These are phyloP conservation scores for Trametes meyenii DNA, from an alignment of 768 basidiomycete species.

Conservation along the genomic window DNA sequence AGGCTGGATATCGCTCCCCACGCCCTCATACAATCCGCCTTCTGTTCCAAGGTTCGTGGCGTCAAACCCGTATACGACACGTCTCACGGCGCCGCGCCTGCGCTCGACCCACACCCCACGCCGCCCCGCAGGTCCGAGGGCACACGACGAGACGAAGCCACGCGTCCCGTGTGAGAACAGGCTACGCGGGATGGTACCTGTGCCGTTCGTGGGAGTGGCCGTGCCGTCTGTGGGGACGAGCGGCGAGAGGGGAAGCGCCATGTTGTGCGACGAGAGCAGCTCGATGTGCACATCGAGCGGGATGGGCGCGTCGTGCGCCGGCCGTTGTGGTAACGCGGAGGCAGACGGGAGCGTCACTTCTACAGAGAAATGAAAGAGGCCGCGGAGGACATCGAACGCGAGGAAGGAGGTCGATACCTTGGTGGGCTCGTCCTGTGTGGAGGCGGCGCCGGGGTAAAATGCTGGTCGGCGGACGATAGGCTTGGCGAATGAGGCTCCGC, in stretches of 20 bases:
- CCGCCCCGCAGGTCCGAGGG: conserved; percentile 50
- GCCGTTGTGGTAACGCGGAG: background rate
- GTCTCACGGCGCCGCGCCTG: conserved; percentile 42
- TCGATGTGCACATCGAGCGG: conserved; percentile 42
- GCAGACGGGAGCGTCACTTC: conserved; percentile 29
- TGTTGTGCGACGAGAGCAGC: conserved; percentile 47
- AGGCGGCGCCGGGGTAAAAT: background rate
- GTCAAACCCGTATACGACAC: conserved; percentile 49
- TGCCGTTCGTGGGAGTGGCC: conserved; percentile 32
- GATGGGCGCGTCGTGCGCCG: conserved; percentile 1
- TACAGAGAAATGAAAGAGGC: conserved; percentile 54
- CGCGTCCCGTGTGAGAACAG: conserved; percentile 33
- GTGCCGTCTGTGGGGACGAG: conserved; percentile 45
- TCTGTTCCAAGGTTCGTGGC: background rate
- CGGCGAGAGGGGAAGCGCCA: conserved; percentile 34
- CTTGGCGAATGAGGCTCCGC: conserved; percentile 32
- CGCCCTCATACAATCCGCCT: background rate
- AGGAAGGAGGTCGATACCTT: conserved; percentile 50
- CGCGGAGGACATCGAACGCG: conserved; percentile 45
- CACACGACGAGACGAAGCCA: conserved; percentile 54
- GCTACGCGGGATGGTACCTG: conserved; percentile 24
- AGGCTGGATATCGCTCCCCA: background rate
- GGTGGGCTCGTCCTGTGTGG: conserved; percentile 8
- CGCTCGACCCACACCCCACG: conserved; percentile 63
- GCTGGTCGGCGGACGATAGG: background rate